These are phyloP conservation scores for Alternaria sp. DNA, from an alignment of 2,329 filamentous ascomycete species.

Conservation along the genomic window DNA sequence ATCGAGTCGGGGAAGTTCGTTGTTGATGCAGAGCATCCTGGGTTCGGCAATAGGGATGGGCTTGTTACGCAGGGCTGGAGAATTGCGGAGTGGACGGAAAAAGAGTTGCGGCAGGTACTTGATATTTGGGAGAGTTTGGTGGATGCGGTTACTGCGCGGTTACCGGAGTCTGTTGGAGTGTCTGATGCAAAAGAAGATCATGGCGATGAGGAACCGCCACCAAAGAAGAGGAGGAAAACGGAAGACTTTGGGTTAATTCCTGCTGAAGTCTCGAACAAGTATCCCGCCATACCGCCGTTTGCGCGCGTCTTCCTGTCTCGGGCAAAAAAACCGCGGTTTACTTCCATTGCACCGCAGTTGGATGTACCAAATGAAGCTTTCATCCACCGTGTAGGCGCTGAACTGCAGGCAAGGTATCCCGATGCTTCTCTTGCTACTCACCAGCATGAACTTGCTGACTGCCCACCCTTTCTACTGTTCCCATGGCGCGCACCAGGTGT, in stretches of 20 bases:
- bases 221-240: neutral
- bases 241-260: neutral
- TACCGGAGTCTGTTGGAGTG: neutral
- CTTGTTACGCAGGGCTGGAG: neutral
- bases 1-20: slow-evolving; percentile 1
- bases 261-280: neutral
- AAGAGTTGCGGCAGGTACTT: neutral
- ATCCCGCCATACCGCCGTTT: neutral
- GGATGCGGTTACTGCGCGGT: neutral
- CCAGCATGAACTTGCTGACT: neutral
- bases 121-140: neutral
- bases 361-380: neutral
- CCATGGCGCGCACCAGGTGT: neutral
- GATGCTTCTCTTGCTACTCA: neutral
- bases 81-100: neutral
- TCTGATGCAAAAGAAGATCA: neutral
- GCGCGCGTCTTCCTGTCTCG: neutral
- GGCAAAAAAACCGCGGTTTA: neutral
- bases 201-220: too few relatives aligned
- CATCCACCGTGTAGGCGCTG: neutral
- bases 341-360: neutral
- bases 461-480: neutral
- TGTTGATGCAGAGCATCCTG: neutral
- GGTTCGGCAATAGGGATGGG: too few relatives aligned
- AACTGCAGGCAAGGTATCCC: neutral